Conservation (phyloP, 2,329 filamentous ascomycete genomes). For the Talaromyces sp. region DNA sequence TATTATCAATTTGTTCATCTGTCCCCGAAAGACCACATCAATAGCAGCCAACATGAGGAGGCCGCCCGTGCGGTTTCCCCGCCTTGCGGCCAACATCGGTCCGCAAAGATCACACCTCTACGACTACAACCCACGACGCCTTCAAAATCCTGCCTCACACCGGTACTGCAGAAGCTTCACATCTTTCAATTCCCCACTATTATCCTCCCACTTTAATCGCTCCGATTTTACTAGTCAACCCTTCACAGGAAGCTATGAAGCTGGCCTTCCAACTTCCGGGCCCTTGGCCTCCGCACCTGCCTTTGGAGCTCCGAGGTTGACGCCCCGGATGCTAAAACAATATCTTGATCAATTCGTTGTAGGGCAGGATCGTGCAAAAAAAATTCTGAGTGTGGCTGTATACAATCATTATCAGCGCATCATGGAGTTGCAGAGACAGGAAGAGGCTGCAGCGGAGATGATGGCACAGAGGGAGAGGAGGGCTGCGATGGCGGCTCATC, state of each 20-base stretch:
- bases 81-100: slow-evolving; percentile 23
- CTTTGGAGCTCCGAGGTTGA: slow-evolving; percentile 57
- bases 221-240: slow-evolving; percentile 63
- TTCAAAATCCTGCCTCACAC: slow-evolving; percentile 22
- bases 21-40: background rate
- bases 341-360: slow-evolving; percentile 95
- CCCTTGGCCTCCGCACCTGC: slow-evolving; percentile 59
- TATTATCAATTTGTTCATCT: background rate
- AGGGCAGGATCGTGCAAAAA: slow-evolving; percentile 88
- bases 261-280: slow-evolving; percentile 59
- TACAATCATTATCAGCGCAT: slow-evolving; percentile 96
- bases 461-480: slow-evolving; percentile 68
- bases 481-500: slow-evolving; percentile 67
- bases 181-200: slow-evolving; percentile 27
- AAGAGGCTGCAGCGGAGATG: slow-evolving; percentile 74
- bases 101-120: slow-evolving; percentile 13
- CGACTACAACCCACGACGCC: slow-evolving; percentile 19
- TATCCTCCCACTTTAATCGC: slow-evolving; percentile 53
- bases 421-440: slow-evolving; percentile 68
- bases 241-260: slow-evolving; percentile 62
- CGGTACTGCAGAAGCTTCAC: slow-evolving; percentile 12
- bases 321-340: slow-evolving; percentile 70
- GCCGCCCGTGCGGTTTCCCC: slow-evolving; percentile 29
- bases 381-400: slow-evolving; percentile 85
- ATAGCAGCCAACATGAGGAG: slow-evolving; percentile 30